These are phyloP conservation scores for Dictyophora rubrovolvata DNA, from an alignment of 768 basidiomycete species.

Conservation along the genomic window DNA sequence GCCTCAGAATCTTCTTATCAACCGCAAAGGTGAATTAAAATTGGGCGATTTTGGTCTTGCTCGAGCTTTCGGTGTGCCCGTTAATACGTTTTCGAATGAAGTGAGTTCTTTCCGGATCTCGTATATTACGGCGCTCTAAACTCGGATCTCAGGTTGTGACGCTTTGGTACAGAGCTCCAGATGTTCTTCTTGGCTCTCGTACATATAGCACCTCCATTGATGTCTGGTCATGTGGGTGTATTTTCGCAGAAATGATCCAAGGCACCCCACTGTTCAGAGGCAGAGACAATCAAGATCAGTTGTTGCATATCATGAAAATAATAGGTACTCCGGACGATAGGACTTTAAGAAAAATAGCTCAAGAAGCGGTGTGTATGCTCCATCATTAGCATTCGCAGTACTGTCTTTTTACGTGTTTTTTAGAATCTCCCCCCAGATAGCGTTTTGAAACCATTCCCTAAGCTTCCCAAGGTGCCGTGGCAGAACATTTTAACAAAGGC, in stretches of 20 bases:
- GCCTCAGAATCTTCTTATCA: conserved; percentile 96
- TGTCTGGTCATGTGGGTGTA: conserved; percentile 98
- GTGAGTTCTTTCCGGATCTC: conserved; percentile 23
- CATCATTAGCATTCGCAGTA: neutral
- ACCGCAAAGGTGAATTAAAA: conserved; percentile 93
- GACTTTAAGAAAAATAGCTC: conserved; percentile 77
- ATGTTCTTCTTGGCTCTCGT: conserved; percentile 91
- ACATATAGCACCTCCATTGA: conserved; percentile 98
- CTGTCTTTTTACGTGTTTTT: conserved; percentile 4
- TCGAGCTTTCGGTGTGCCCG: conserved; percentile 94
- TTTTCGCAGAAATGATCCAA: conserved; percentile 99
- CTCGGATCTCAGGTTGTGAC: conserved; percentile 72
- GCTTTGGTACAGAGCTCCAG: conserved; percentile 96
- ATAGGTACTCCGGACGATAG: conserved; percentile 90
- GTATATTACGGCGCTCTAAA: conserved; percentile 2
- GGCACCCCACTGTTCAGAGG: conserved; percentile 96
- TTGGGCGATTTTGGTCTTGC: conserved; percentile 97
- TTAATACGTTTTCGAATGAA: conserved; percentile 99
- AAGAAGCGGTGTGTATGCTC: conserved; percentile 63
- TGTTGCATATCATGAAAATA: conserved; percentile 96
- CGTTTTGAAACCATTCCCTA: conserved; percentile 72
- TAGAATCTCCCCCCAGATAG: conserved; percentile 60
- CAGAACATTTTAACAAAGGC: conserved; percentile 78
- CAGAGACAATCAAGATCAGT: conserved; percentile 92
- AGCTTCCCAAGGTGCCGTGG: conserved; percentile 77